Conservation (phyloP, 208 protist genomes). For the Wallacemonas collosoma region DNA sequence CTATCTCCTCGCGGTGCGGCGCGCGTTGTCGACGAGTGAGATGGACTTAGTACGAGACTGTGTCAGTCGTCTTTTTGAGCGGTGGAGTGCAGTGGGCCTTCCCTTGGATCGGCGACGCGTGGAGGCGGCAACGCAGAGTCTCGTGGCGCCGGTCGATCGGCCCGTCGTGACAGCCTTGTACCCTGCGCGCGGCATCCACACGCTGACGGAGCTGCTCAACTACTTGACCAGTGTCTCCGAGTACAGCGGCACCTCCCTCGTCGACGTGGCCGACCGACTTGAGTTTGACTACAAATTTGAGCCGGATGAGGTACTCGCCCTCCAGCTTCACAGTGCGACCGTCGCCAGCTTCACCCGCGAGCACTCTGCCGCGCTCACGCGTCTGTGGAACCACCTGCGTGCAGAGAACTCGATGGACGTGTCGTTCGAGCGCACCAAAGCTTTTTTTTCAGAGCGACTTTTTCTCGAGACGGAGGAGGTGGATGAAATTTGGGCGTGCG, state of each 20-base stretch:
- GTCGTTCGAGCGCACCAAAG: slow-evolving; percentile 32
- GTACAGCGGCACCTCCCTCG: slow-evolving; percentile 61
- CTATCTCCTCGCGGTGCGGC: slow-evolving; percentile 64
- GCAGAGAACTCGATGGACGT: slow-evolving; percentile 37
- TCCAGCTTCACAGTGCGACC: slow-evolving; percentile 36
- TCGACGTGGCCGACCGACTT: slow-evolving; percentile 63
- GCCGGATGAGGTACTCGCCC: slow-evolving; percentile 53
- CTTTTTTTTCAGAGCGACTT: slow-evolving; percentile 48
- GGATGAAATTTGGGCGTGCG: slow-evolving; percentile 41
- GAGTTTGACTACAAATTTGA: slow-evolving; percentile 65
- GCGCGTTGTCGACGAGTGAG: slow-evolving; percentile 57
- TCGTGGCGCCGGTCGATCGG: slow-evolving; percentile 55
- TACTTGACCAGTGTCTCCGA: slow-evolving; percentile 81
- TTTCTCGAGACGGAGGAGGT: slow-evolving; percentile 41
- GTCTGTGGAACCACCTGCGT: slow-evolving; percentile 48
- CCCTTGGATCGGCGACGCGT: slow-evolving; percentile 69
- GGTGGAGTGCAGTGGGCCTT: slow-evolving; percentile 40
- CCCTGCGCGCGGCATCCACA: slow-evolving; percentile 62
- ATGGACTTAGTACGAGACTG: slow-evolving; percentile 73
- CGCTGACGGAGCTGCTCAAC: slow-evolving; percentile 63
- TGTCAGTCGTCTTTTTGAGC: slow-evolving; percentile 59
- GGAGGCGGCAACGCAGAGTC: slow-evolving; percentile 45
- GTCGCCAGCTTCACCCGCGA: slow-evolving; percentile 45
- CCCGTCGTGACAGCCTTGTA: slow-evolving; percentile 78
- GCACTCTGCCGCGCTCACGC: slow-evolving; percentile 28